Base-by-base conservation (phyloP, 2,329 filamentous ascomycete species). In the Dryadomyces quercivorus region DNA sequence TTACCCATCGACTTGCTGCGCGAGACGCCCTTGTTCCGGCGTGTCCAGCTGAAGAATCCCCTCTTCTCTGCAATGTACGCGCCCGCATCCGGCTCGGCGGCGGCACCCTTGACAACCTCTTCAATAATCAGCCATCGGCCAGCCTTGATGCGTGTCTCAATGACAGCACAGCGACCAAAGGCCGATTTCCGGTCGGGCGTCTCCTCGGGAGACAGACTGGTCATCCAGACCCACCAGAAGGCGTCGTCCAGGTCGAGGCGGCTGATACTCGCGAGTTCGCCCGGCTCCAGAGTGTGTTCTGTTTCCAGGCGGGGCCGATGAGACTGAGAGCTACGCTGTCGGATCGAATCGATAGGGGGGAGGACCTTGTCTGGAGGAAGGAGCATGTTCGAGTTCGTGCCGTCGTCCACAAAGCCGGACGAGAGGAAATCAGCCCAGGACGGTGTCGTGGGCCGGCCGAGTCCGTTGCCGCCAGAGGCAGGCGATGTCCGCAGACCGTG, bases 171-270 rank as follows among this genome's bases (percentile, higher is more conserved):
- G 59, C 93, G 81, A 42, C 93, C 93, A 66, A 98, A 98, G 0
- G 91, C 89, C 6, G 91, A 85, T 67, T 98, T 98, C 57, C 93
- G 82, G 49, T 85, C 78, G 0, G 82, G 70, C 0, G 91, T 87
- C 70, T 98, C 93, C 64, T 98, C 93, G 0, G 84, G 86, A 1
- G 92, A 90, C 63, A 98, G 73, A 75, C 92, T 97, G 62, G 83
- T 94, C 77, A 98, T 97, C 93, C 93, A 98, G 4, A 97, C 93
- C 92, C 93, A 97, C 93, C 93, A 98, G 68, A 98, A 98, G 1
- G 90, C 86, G 66, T 97, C 92, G 62, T 98, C 93, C 5, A 98
- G 75, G 59, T 93, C 85, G 55, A 97, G 80, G 42, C 79, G 79
- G 22, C 81, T 86, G 64, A 98, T 95, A 65, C 90, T 97, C 34